Percentiles rank a stretch among this genome's conserved stretches.
These are phyloP conservation scores for Anthracocystis walkeri DNA, from an alignment of 1,284 basidiomycete species.

Conservation along the genomic window DNA sequence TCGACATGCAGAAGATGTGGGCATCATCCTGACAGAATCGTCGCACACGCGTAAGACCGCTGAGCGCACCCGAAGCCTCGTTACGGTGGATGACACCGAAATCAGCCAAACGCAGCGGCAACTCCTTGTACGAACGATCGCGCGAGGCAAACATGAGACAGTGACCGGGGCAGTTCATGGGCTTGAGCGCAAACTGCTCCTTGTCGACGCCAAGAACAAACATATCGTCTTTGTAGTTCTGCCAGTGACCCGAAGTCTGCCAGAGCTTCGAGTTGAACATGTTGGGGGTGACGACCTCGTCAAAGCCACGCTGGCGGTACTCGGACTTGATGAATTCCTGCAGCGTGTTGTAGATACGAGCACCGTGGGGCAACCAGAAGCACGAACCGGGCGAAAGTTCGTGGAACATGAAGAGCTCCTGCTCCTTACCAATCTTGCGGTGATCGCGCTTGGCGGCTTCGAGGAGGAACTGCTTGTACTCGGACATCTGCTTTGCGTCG, in stretches of 20 bases:
- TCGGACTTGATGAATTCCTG: constrained; percentile 80
- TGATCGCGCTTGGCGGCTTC: constrained; percentile 98
- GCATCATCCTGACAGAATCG: constrained; percentile 98
- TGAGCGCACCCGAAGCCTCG: constrained; percentile 93
- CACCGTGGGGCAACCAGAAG: constrained; percentile 97
- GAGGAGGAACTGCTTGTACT: constrained; percentile 95
- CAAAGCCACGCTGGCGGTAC: constrained; percentile 73
- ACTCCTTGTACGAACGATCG: constrained; percentile 93
- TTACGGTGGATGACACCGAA: constrained; percentile 98
- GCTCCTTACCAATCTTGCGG: constrained; percentile 79
- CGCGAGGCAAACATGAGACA: constrained; percentile 94
- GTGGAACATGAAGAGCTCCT: constrained; percentile 97
- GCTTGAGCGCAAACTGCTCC: constrained; percentile 79
- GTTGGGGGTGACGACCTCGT: constrained; percentile 89
- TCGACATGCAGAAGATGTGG: constrained; percentile 96
- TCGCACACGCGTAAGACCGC: constrained; percentile 91
- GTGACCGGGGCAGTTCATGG: constrained; percentile 99
- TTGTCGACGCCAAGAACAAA: constrained; percentile 94
- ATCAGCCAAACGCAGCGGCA: constrained; percentile 96
- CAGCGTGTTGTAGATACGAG: constrained; percentile 95
- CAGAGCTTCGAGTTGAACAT: constrained; percentile 97
- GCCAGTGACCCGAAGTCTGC: constrained; percentile 98
- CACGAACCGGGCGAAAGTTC: constrained; percentile 93
- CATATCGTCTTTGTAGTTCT: constrained; percentile 91
- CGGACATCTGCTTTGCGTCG: constrained; percentile 92